Conservation (phyloP, 257 asterid species). For the Solanum neorickii region DNA sequence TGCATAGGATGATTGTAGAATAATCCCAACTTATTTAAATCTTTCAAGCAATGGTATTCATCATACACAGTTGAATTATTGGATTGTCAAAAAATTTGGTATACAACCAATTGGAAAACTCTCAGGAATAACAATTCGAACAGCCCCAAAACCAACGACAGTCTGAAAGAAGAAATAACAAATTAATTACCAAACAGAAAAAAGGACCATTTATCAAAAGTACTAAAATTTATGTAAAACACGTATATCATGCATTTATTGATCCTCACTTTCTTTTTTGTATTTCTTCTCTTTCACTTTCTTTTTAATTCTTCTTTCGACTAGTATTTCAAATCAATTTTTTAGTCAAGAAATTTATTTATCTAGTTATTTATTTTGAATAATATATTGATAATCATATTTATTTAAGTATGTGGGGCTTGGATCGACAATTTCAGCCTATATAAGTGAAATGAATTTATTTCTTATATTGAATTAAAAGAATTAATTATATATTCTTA, state of each 20-base stretch:
- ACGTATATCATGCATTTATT: background rate
- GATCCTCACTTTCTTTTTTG: too few species aligned
- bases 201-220: background rate
- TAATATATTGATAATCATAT: too few species aligned
- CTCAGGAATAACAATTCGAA: constrained; percentile 5
- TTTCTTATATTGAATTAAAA: too few species aligned
- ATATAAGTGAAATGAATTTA: too few species aligned
- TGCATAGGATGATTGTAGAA: constrained; percentile 6
- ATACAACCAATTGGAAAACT: constrained; percentile 16
- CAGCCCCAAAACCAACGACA: background rate
- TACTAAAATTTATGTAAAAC: background rate
- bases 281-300: too few species aligned
- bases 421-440: too few species aligned
- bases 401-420: too few species aligned
- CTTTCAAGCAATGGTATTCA: constrained; percentile 10
- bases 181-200: background rate
- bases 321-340: too few species aligned
- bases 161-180: background rate
- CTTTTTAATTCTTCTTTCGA: too few species aligned
- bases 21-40: constrained; percentile 1
- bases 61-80: background rate
- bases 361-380: too few species aligned
- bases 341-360: too few species aligned
- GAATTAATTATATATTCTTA: too few species aligned
- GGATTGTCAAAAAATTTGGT: background rate